These are phyloP conservation scores for Avena sativa DNA, from an alignment of 176 grass and related monocot genomes.

Conservation along the genomic window DNA sequence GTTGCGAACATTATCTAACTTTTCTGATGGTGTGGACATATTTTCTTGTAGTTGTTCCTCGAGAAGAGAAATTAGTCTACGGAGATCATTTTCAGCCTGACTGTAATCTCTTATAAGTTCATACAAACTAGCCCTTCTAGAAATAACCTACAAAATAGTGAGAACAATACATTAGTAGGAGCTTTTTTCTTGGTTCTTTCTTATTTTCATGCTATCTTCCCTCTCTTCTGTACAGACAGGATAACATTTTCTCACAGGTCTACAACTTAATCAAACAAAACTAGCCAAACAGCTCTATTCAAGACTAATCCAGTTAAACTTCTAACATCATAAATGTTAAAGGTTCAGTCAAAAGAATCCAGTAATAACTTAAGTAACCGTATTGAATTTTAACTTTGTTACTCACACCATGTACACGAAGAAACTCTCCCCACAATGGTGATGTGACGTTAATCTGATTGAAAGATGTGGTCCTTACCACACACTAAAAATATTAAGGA, in stretches of 20 bases:
- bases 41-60: conserved; percentile 75
- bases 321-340: conserved; percentile 1
- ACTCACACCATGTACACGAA: conserved; percentile 9
- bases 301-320: conserved; percentile 21
- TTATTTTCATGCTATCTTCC: neutral
- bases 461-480: neutral
- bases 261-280: conserved; percentile 22
- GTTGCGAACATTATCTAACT: conserved; percentile 42
- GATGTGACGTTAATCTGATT: conserved; percentile 21
- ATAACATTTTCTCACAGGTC: neutral
- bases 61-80: conserved; percentile 70
- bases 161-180: conserved; percentile 27
- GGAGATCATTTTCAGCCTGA: conserved; percentile 80
- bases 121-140: conserved; percentile 86
- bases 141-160: conserved; percentile 72
- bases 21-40: conserved; percentile 47
- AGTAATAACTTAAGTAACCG: neutral
- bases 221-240: neutral
- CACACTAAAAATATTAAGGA: neutral
- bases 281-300: conserved; percentile 13
- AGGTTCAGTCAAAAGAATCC: conserved; percentile 25
- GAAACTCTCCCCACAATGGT: neutral
- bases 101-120: conserved; percentile 78
- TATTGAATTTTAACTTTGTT: conserved; percentile 21
- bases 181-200: neutral